phyloP scores from a whole-genome alignment of 2,329 filamentous ascomycete genomes.

The Pezicula radicicola region DNA sequence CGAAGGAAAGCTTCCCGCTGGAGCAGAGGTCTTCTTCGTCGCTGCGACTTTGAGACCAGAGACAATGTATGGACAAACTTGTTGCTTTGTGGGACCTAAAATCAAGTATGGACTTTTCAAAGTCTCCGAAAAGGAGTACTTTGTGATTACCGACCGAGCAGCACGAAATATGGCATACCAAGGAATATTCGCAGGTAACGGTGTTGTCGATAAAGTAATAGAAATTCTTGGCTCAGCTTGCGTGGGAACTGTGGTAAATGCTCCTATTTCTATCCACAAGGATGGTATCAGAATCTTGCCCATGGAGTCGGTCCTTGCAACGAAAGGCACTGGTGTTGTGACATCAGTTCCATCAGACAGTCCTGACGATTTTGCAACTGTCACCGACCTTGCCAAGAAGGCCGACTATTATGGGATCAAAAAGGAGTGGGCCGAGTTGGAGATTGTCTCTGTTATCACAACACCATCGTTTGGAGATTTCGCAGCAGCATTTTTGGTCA shows the following conservation, averaged over 20 bases:
- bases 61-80: conserved; percentile 98
- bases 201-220: conserved; percentile 69
- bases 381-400: conserved; percentile 88
- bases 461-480: conserved; percentile 86
- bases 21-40: conserved; percentile 81
- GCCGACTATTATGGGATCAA: conserved; percentile 93
- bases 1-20: conserved; percentile 73
- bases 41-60: conserved; percentile 91
- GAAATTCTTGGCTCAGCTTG: conserved; percentile 76
- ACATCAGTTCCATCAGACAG: conserved; percentile 95
- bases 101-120: conserved; percentile 89
- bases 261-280: conserved; percentile 82
- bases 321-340: conserved; percentile 95
- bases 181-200: conserved; percentile 76
- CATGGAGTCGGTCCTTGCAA: conserved; percentile 89
- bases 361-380: conserved; percentile 90
- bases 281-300: conserved; percentile 85
- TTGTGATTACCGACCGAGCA: conserved; percentile 75
- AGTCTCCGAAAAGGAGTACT: conserved; percentile 74
- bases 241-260: conserved; percentile 84
- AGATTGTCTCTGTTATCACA: conserved; percentile 84
- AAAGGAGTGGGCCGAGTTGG: conserved; percentile 92
- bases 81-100: conserved; percentile 90
- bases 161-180: conserved; percentile 98
- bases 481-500: conserved; percentile 77